Evolutionary conservation across 352 stramenopile genomes (phyloP).

Genomic region (Globisporangium megalacanthum): DNA sequence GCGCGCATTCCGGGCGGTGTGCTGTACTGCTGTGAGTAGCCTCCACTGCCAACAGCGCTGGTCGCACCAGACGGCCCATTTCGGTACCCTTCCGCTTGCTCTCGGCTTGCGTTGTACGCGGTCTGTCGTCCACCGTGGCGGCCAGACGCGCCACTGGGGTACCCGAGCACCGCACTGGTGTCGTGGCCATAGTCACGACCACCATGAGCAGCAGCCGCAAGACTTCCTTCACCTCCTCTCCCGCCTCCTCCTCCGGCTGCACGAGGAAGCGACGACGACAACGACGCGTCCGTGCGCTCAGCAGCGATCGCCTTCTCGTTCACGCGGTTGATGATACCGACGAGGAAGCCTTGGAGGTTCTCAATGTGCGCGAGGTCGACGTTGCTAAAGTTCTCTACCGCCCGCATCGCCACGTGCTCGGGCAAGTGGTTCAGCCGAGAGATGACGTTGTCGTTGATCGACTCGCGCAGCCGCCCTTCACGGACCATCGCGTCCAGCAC

Average conservation of each 20-base stretch:
- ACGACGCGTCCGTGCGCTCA: constrained; percentile 8
- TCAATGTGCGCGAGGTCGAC: constrained; percentile 65
- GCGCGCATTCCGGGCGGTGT: not conserved
- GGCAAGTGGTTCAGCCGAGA: constrained; percentile 62
- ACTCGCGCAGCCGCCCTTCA: constrained; percentile 45
- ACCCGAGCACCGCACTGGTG: constrained; percentile 3
- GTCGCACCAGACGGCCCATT: constrained; percentile 9
- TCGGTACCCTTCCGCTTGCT: constrained; percentile 19
- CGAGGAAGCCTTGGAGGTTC: constrained; percentile 77
- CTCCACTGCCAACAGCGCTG: not conserved
- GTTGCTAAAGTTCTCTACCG: constrained; percentile 77
- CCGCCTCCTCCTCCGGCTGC: not conserved
- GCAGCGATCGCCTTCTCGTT: constrained; percentile 52
- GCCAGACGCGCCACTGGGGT: constrained; percentile 1
- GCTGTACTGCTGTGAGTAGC: constrained; percentile 12
- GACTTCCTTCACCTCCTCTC: not conserved
- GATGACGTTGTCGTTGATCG: constrained; percentile 75
- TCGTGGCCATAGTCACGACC: not conserved
- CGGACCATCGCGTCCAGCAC: constrained; percentile 52
- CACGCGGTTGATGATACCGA: constrained; percentile 82
- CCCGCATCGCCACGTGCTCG: constrained; percentile 51
- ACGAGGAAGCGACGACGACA: not conserved
- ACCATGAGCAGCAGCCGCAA: not conserved
- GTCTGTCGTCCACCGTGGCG: not conserved
- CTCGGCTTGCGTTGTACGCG: constrained; percentile 1